Evolutionary conservation across 2,329 filamentous ascomycete species (phyloP).

Genomic region (Dichotomopilus funicola): DNA sequence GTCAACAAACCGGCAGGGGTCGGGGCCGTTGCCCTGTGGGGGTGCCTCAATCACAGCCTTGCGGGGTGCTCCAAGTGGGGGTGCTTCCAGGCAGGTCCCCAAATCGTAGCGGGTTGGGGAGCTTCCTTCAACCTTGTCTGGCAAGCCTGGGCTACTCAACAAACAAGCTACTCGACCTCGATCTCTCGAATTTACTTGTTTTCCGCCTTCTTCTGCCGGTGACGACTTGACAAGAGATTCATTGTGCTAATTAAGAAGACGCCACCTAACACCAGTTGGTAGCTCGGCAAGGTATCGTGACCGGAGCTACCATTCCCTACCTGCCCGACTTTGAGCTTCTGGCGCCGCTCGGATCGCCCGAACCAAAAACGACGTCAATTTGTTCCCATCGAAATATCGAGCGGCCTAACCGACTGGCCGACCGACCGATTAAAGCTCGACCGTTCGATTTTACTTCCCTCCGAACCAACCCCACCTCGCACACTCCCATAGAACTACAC

Average conservation of each 20-base stretch:
- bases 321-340: no score
- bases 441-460: not conserved
- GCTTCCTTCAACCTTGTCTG: not conserved
- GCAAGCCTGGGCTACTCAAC: no score
- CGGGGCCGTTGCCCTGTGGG: not conserved
- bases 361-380: not conserved
- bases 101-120: constrained; percentile 14
- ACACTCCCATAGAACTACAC: not conserved
- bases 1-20: constrained; percentile 3
- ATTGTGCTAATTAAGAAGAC: no score
- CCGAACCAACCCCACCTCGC: not conserved
- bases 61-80: constrained; percentile 5
- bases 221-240: no score
- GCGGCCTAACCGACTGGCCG: not conserved
- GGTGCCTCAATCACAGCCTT: not conserved
- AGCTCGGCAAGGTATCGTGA: not conserved
- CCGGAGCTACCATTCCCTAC: not conserved
- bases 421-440: not conserved
- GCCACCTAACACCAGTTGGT: no score
- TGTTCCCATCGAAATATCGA: not conserved
- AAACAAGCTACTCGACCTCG: no score
- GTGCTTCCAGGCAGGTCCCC: constrained; percentile 8
- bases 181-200: no score
- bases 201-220: no score
- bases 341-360: no score